phyloP scores from a whole-genome alignment of 139 green algal genomes.

The Ostreobium quekettii region DNA sequence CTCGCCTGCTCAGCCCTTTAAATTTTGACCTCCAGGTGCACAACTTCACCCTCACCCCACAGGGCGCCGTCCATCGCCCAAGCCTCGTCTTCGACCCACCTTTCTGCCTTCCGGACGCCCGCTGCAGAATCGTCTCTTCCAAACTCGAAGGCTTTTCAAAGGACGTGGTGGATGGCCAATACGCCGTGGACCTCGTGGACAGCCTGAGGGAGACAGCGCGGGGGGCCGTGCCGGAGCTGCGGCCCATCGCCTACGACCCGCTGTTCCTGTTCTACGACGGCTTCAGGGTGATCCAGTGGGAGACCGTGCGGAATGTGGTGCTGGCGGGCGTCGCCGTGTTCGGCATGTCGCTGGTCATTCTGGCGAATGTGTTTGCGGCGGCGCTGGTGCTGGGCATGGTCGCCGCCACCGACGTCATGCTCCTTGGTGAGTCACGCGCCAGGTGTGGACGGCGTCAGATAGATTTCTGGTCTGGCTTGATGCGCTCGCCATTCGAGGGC shows the following conservation, averaged over 20 bases:
- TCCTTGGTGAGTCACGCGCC: conserved; percentile 24
- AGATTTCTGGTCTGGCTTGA: no score
- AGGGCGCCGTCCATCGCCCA: no score
- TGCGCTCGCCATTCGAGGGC: no score
- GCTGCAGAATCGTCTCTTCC: background rate
- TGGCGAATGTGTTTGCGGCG: conserved; percentile 28
- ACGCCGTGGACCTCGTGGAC: conserved; percentile 18
- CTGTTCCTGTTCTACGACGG: conserved; percentile 38
- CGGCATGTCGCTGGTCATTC: conserved; percentile 32
- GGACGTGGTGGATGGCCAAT: conserved; percentile 14
- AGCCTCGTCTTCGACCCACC: no score
- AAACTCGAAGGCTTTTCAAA: conserved; percentile 2
- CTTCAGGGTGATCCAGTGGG: conserved; percentile 34
- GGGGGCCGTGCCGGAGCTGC: conserved; percentile 8
- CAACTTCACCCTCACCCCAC: no score
- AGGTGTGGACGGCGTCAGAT: no score
- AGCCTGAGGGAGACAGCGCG: conserved; percentile 2
- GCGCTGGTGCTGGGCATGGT: conserved; percentile 33
- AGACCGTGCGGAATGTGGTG: conserved; percentile 36
- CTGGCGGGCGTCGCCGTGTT: conserved; percentile 27
- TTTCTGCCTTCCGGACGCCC: no score
- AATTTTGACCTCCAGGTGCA: no score
- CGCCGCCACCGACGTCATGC: conserved; percentile 30
- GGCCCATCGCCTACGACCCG: conserved; percentile 20
- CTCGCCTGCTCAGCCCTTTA: no score